A percentile compares a stretch with the other conserved stretches of the same genome.
phyloP scores from a whole-genome alignment of 331 rosid species.

The Quercus phellos region DNA sequence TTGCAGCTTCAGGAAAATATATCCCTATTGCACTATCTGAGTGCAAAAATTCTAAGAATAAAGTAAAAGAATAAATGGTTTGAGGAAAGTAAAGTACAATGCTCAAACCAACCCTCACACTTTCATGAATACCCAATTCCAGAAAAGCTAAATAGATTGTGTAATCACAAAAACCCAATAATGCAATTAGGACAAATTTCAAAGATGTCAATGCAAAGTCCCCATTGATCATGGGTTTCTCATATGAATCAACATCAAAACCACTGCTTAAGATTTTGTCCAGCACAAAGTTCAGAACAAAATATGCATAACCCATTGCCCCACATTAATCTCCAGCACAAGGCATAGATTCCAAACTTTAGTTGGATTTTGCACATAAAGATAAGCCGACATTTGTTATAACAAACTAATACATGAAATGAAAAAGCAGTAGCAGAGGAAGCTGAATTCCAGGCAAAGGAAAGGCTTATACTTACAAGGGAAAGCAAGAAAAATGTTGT shows the following conservation, averaged over 20 bases:
- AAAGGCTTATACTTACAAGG: conserved; percentile 69
- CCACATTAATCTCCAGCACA: conserved; percentile 29
- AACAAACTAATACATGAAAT: background rate
- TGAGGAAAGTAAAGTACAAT: conserved; percentile 12
- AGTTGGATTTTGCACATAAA: conserved; percentile 38
- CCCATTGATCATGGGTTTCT: conserved; percentile 15
- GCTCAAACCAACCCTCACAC: conserved; percentile 11
- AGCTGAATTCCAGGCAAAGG: conserved; percentile 48
- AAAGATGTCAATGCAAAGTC: conserved; percentile 12
- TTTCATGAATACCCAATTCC: conserved; percentile 24
- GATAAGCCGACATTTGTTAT: conserved; percentile 41
- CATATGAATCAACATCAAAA: conserved; percentile 24
- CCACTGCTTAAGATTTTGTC: conserved; percentile 16
- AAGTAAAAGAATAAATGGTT: conserved; percentile 16
- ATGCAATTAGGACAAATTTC: conserved; percentile 17
- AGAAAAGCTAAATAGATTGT: conserved; percentile 15
- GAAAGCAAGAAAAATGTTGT: conserved; percentile 47
- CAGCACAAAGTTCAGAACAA: conserved; percentile 27
- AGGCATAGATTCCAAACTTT: conserved; percentile 61
- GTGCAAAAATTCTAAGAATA: conserved; percentile 14
- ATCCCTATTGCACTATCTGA: background rate
- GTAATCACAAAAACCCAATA: conserved; percentile 11
- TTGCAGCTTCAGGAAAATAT: background rate
- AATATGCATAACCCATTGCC: conserved; percentile 35
- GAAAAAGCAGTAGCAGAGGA: conserved; percentile 27